These are phyloP conservation scores for Ordospora colligata DNA, from an alignment of 371 early-diverging fungal species.

Conservation along the genomic window DNA sequence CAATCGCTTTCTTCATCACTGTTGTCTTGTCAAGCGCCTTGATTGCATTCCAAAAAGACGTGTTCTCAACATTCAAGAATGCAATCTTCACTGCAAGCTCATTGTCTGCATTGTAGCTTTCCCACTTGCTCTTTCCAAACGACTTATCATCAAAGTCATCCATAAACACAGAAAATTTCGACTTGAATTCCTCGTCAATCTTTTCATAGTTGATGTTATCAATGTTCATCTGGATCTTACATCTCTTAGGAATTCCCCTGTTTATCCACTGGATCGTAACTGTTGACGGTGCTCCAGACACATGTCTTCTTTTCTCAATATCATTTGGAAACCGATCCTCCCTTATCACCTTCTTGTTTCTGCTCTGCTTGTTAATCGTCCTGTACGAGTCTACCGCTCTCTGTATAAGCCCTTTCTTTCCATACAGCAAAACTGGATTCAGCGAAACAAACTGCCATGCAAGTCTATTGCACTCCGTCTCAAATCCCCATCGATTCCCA, in stretches of 20 bases:
- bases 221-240: slow-evolving; percentile 65
- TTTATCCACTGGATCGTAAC: slow-evolving; percentile 62
- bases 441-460: slow-evolving; percentile 78
- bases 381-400: slow-evolving; percentile 83
- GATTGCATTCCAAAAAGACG: slow-evolving; percentile 63
- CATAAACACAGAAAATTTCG: slow-evolving; percentile 65
- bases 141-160: slow-evolving; percentile 63
- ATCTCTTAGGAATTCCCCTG: slow-evolving; percentile 62
- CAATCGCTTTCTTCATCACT: slow-evolving; percentile 66
- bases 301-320: slow-evolving; percentile 63
- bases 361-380: slow-evolving; percentile 70
- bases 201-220: slow-evolving; percentile 61
- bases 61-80: slow-evolving; percentile 63
- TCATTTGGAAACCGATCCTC: slow-evolving; percentile 69
- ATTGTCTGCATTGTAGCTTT: slow-evolving; percentile 65
- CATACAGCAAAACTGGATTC: slow-evolving; percentile 70
- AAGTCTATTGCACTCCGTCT: slow-evolving; percentile 72
- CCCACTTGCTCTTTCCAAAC: slow-evolving; percentile 64
- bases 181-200: slow-evolving; percentile 63
- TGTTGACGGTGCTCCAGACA: slow-evolving; percentile 58
- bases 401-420: slow-evolving; percentile 78
- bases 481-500: slow-evolving; percentile 81
- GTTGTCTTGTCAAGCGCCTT: slow-evolving; percentile 62
- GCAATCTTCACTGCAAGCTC: slow-evolving; percentile 68
- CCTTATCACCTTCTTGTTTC: slow-evolving; percentile 69